Evolutionary conservation across 1,284 basidiomycete species (phyloP).

Genomic region (Austropuccinia psidii): DNA sequence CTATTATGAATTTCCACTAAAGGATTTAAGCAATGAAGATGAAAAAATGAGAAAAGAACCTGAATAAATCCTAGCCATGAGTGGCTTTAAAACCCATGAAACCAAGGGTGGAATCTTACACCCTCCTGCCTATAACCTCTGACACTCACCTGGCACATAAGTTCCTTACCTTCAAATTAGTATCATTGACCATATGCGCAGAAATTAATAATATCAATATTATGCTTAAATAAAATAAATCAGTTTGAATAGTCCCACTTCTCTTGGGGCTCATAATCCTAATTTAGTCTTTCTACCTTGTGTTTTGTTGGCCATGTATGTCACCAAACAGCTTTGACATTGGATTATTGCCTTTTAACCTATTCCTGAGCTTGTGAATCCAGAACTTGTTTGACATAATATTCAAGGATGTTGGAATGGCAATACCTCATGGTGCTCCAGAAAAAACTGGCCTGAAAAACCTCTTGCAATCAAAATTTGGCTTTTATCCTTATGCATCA

Average conservation of each 20-base stretch:
- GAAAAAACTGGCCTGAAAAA: slow-evolving; percentile 32
- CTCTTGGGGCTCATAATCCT: slow-evolving; percentile 22
- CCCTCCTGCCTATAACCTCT: neutral
- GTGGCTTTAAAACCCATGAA: slow-evolving; percentile 17
- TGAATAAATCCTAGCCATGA: slow-evolving; percentile 37
- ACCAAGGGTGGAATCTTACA: slow-evolving; percentile 3
- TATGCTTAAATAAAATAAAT: too few species aligned
- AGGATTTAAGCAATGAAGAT: slow-evolving; percentile 24
- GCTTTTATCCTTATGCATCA: neutral
- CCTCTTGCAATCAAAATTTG: slow-evolving; percentile 18
- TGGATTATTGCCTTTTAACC: slow-evolving; percentile 31
- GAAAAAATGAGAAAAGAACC: slow-evolving; percentile 37
- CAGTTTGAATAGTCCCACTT: slow-evolving; percentile 11
- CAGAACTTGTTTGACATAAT: slow-evolving; percentile 26
- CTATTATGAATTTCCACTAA: neutral
- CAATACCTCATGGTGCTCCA: slow-evolving; percentile 30
- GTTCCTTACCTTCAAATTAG: neutral
- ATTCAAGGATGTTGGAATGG: slow-evolving; percentile 31
- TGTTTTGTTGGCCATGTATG: slow-evolving; percentile 30
- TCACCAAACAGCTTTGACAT: slow-evolving; percentile 28
- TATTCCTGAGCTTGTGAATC: neutral
- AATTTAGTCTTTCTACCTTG: slow-evolving; percentile 35
- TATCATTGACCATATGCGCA: neutral
- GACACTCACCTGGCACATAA: slow-evolving; percentile 3
- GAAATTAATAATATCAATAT: neutral